Evolutionary conservation across 345 rosid genomes (phyloP), one percentile per base, ranked within the genome.

Genomic region (Passiflora organensis): DNA sequence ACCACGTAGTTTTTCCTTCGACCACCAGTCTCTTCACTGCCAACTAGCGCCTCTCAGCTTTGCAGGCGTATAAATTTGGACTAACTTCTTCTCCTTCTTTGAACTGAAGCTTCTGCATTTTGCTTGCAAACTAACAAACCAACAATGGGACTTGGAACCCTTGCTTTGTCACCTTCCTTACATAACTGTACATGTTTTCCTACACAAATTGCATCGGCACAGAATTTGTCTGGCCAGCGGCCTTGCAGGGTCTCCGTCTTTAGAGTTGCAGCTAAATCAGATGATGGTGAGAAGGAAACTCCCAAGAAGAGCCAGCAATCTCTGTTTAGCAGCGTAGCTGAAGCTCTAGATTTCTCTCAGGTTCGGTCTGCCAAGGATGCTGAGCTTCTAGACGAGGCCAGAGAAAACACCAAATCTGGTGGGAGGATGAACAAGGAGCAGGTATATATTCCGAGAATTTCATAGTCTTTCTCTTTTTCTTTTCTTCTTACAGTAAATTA

Each of bases 271-370:
- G 82, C 80, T 6, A 68, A 83, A 59, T 32, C 76, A 62, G 66
- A 60, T 48, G 69, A 66, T 13, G 75, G 54, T 6, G 56, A 69
- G 28, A 44, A 75, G 59, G 70, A 74, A 18, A 67, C 68, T 32
- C 50, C 70, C 17, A 63, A 73, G 65, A 75, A 68, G 57, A 78
- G 48, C 19, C 80, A 78, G 69, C 89, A 85, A 25, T 87, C 96
- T 24, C 62, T 85, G 60, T 80, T 87, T 48, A 75, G 81, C 47
- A 72, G 77, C 20, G 74, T 87, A 18, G 73, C 87, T 0, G 97
- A 84, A 20, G 97, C 95, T 55, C 82, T 87, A 6, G 97, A 87
- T 60, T 91, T 91, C 68, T 69, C 91, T 2, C 86, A 85, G 58
- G 89, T 83, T 50, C 74, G 97, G 56, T 85, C 95, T 11, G 69